Percentiles rank a stretch among this genome's conserved stretches.
These are phyloP conservation scores for Meredithiella fracta DNA, from an alignment of 2,329 filamentous ascomycete species.

Conservation along the genomic window DNA sequence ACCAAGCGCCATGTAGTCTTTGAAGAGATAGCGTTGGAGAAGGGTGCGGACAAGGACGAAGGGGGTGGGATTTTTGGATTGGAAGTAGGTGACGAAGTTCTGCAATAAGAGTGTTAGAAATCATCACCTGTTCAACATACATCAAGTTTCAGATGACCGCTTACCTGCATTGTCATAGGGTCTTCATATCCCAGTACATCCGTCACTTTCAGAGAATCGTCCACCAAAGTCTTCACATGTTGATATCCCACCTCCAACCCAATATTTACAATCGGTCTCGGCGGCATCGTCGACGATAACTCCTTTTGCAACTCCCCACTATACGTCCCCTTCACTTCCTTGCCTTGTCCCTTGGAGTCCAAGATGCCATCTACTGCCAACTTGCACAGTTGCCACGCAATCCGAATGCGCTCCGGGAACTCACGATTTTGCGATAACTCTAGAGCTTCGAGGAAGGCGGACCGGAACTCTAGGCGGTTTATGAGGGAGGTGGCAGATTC, in stretches of 20 bases:
- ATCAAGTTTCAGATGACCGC: no score
- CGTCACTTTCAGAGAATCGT: slow-evolving; percentile 53
- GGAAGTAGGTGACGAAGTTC: slow-evolving; percentile 59
- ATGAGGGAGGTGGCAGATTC: neutral
- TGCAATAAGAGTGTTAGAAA: slow-evolving; percentile 21
- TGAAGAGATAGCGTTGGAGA: slow-evolving; percentile 59
- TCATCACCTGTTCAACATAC: neutral
- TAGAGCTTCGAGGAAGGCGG: slow-evolving; percentile 40
- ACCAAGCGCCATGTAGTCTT: slow-evolving; percentile 52
- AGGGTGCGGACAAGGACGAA: slow-evolving; percentile 69
- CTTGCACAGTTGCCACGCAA: neutral
- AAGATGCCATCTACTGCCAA: neutral
- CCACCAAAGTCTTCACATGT: slow-evolving; percentile 53
- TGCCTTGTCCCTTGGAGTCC: slow-evolving; percentile 22
- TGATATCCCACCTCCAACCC: slow-evolving; percentile 54
- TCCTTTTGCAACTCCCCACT: slow-evolving; percentile 82
- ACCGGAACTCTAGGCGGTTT: slow-evolving; percentile 49
- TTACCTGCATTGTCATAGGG: slow-evolving; percentile 52
- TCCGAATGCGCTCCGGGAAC: neutral
- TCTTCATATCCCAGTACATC: slow-evolving; percentile 51
- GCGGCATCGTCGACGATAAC: slow-evolving; percentile 83
- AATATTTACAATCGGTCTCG: slow-evolving; percentile 70
- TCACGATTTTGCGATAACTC: slow-evolving; percentile 31
- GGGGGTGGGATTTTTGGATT: slow-evolving; percentile 66
- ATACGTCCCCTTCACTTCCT: slow-evolving; percentile 65